Base-by-base conservation (phyloP, 768 basidiomycete species). In the Hypsizygus marmoreus region DNA sequence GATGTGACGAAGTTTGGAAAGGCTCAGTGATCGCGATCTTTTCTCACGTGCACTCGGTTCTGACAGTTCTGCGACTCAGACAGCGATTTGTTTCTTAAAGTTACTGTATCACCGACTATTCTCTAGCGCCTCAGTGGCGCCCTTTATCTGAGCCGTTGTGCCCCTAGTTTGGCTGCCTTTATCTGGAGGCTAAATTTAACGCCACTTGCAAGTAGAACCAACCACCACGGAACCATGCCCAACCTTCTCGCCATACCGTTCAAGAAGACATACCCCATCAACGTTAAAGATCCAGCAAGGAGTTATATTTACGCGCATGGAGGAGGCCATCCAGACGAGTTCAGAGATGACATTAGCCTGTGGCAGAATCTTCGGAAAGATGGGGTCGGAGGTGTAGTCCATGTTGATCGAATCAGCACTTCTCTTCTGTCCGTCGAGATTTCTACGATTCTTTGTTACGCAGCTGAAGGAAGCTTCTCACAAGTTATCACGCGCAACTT, bases 401-500 rank as follows among this genome's bases (percentile, higher is more conserved):
- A 85, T 52, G 73, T 81, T 39, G 75, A 80, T 55, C 77, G 76
- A 52, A 65, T 82, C 55, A 65, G 80, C 51, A 58, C 73, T 4
- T 59, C 74, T 35, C 56, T 86, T 43, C 73, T 75, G 94, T 93
- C 55, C 50, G 82, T 77, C 40, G 11, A 40, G 40, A 43, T 31
- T 43, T 49, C 34, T 16, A 26, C 29, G 26, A 23, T 11, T 0
- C 10, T 22, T 3, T 36, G 25, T 32, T 16, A 9, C 36, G 37
- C 28, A 26, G 37, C 49, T 55, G 44, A 51, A 53, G 23, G 25
- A 30, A 19, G 16, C 39, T 33, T 43, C 32, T 50, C 32, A 33
- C 8, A 58, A 97, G 95, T 34, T 98, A 98, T 62, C 89, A 97
- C 55, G 89, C 92, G 3, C 95, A 95, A 61, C 80, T 97, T 28